phyloP scores from a whole-genome alignment of 1,284 basidiomycete species.

The Ustilago bromivora region DNA sequence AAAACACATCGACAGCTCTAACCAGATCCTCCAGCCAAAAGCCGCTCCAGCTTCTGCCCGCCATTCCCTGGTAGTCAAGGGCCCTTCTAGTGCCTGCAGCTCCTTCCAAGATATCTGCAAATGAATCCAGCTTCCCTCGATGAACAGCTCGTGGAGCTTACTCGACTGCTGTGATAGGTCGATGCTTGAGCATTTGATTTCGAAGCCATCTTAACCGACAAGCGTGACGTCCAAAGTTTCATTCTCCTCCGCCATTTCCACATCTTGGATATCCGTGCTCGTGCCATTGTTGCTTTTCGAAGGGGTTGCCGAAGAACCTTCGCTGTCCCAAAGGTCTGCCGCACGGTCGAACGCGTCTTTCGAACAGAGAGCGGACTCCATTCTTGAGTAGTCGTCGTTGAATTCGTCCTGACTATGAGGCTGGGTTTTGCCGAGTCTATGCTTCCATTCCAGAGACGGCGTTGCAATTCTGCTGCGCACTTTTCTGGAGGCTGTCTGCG shows the following conservation, averaged over 20 bases:
- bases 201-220: neutral
- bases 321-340: neutral
- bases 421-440: neutral
- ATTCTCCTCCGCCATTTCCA: neutral
- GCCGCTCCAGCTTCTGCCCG: neutral
- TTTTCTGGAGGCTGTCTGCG: too few relatives aligned
- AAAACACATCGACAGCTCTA: constrained; percentile 2
- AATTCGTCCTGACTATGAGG: neutral
- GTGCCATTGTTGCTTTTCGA: neutral
- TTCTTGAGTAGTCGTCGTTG: neutral
- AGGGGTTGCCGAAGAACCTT: neutral
- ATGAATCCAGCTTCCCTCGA: neutral
- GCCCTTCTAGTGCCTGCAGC: neutral
- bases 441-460: neutral
- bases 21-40: neutral
- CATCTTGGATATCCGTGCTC: neutral
- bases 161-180: neutral
- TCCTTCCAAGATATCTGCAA: neutral
- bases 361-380: neutral
- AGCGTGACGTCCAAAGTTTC: neutral
- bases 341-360: neutral
- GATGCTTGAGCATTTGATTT: neutral
- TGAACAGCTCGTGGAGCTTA: neutral
- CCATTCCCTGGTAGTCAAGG: neutral
- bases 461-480: neutral